Evolutionary conservation across 148 eudicot species (phyloP).

Genomic region (Rheum nobile): DNA sequence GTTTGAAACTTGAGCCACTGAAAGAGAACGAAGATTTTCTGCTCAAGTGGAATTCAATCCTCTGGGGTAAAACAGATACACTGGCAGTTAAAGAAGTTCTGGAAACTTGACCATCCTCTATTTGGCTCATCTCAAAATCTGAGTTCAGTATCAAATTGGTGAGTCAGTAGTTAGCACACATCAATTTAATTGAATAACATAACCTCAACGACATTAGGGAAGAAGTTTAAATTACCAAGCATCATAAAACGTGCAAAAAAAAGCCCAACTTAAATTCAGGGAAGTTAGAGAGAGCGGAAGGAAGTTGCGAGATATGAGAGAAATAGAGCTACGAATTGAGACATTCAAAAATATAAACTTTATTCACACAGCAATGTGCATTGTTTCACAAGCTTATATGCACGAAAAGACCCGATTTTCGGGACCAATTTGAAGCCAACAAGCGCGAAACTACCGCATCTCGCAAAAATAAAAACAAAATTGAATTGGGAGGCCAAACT

Average conservation of each 20-base stretch:
- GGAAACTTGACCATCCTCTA: neutral
- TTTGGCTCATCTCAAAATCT: constrained; percentile 6
- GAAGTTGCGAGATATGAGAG: too few species aligned
- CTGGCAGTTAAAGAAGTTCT: neutral
- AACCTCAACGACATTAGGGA: neutral
- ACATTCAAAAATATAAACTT: too few species aligned
- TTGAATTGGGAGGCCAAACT: too few species aligned
- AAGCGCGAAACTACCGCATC: too few species aligned
- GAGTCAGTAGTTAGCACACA: neutral
- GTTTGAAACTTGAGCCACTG: neutral
- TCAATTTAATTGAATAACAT: neutral
- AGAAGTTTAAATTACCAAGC: neutral
- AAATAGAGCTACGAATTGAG: too few species aligned
- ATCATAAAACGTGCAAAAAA: neutral
- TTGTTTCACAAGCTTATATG: too few species aligned
- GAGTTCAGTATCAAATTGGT: neutral
- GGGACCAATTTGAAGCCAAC: too few species aligned
- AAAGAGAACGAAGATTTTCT: constrained; percentile 4
- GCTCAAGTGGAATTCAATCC: constrained; percentile 10
- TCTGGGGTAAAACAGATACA: constrained; percentile 6
- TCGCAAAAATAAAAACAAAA: too few species aligned
- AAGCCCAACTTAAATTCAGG: too few species aligned
- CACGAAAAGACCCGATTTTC: too few species aligned
- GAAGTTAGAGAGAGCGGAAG: too few species aligned
- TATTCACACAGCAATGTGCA: too few species aligned